Percentiles rank a stretch among this genome's conserved stretches.
Conservation (phyloP, 345 rosid species). For the Corchorus capsularis region DNA sequence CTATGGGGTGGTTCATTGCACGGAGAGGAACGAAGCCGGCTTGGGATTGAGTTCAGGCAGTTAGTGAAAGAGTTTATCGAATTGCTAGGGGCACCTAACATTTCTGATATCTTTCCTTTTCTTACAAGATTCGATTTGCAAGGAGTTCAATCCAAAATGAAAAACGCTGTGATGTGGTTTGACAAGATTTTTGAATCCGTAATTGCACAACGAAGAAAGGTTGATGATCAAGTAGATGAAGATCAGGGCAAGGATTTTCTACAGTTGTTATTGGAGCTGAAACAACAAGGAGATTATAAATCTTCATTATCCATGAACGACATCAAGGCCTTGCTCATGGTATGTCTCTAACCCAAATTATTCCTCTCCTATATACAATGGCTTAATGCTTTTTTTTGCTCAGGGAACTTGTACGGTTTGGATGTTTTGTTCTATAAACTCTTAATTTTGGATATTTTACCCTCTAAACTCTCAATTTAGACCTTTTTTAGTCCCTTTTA, state of each 20-base stretch:
- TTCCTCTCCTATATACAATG: too few species aligned
- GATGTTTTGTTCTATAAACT: too few species aligned
- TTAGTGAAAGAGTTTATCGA: conserved; percentile 30
- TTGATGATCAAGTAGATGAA: background rate
- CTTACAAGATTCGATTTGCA: conserved; percentile 55
- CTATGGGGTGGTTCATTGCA: background rate
- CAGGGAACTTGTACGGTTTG: too few species aligned
- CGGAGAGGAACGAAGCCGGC: background rate
- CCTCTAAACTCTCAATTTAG: too few species aligned
- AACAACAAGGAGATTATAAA: background rate
- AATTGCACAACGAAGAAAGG: background rate
- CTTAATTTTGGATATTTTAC: too few species aligned
- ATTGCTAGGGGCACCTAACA: conserved; percentile 43
- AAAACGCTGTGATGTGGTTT: background rate
- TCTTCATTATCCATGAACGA: background rate
- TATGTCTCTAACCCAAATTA: background rate
- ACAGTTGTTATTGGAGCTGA: background rate
- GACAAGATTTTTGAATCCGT: background rate
- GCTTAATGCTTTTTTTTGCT: too few species aligned
- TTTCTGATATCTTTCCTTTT: conserved; percentile 50
- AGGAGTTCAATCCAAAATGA: conserved; percentile 36
- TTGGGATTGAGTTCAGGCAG: conserved; percentile 10
- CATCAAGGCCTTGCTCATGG: background rate
- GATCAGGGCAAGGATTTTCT: conserved; percentile 4
- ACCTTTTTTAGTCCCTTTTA: too few species aligned